Base-by-base conservation (phyloP, 805 yeast species). In the Candida dajiaensis region DNA sequence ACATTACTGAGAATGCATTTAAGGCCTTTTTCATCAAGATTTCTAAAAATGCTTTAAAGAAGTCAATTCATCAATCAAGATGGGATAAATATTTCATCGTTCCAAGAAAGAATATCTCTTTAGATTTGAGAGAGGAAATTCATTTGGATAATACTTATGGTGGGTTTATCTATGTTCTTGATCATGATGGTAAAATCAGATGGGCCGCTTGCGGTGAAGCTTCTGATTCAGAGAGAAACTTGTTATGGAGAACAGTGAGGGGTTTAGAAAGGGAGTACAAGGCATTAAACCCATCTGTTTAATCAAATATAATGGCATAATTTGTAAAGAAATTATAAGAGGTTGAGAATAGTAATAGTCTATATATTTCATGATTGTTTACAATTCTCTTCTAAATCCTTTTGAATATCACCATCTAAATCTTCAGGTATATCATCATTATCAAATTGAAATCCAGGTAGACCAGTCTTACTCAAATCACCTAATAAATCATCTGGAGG, bases 171-270 rank as follows among this genome's bases (percentile, higher is more conserved):
- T 84, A 89, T 53, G 69, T 92, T 5, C 74, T 94, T 31, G 99
- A 94, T 59, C 71, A 71, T 15, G 70, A 80, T 13, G 83, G 84
- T 43, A 82, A 77, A 56, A 83, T 94, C 45, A 72, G 98, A 55
- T 92, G 98, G 98, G 89, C 89, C 21, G 86, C 89, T 4, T 80
- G 95, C 55, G 99, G 98, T 2, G 77, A 75, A 36, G 84, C 96
- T 2, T 72, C 73, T 15, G 79, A 74, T n/a, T 74, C 75, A 29
- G 99, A 94, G 54, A 67, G 70, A 41, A 69, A 70, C 16, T 67
- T 78, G 15, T 63, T 87, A 46, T 83, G 89, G 86, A 80, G 77
- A 55, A 75, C 83, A 31, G 81, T 85, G 1, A 67, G 67, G 23
- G 85, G 85, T 0, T 58, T 86, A 25, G 75, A 74, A 50, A 73